phyloP scores from a whole-genome alignment of 2,329 filamentous ascomycete species.

The Knufia petricola region DNA sequence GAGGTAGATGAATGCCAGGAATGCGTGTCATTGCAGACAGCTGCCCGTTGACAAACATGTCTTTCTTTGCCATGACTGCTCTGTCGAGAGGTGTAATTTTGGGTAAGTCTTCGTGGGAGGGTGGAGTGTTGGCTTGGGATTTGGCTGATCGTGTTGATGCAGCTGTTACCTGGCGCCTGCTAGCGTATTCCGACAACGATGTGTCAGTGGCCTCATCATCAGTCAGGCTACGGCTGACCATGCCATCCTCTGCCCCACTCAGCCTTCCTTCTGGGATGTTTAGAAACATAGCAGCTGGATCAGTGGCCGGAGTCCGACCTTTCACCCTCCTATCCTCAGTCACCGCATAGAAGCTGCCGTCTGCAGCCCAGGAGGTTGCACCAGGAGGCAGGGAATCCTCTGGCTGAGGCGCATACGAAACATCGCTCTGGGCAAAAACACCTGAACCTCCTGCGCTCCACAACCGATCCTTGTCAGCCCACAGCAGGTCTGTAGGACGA shows the following conservation, averaged over 20 bases:
- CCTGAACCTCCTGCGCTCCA: slow-evolving; percentile 56
- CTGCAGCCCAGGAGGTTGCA: slow-evolving; percentile 48
- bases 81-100: slow-evolving; percentile 44
- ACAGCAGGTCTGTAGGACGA: slow-evolving; percentile 51
- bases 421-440: slow-evolving; percentile 53
- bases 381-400: slow-evolving; percentile 49
- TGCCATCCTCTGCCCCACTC: slow-evolving; percentile 38
- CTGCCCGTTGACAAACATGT: slow-evolving; percentile 31
- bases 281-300: slow-evolving; percentile 31
- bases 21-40: slow-evolving; percentile 41
- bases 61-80: slow-evolving; percentile 31
- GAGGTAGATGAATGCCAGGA: slow-evolving; percentile 36
- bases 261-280: slow-evolving; percentile 33
- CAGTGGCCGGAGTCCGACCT: slow-evolving; percentile 33
- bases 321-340: slow-evolving; percentile 42
- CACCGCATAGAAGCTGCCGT: slow-evolving; percentile 47
- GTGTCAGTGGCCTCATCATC: slow-evolving; percentile 47
- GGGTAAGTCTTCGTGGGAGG: slow-evolving; percentile 36
- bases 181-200: slow-evolving; percentile 40
- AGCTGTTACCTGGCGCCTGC: slow-evolving; percentile 38
- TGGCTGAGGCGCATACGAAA: slow-evolving; percentile 50
- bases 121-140: slow-evolving; percentile 46
- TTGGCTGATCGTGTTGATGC: slow-evolving; percentile 41
- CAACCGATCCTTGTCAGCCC: slow-evolving; percentile 53
- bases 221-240: slow-evolving; percentile 41